Conservation (phyloP, 2,329 filamentous ascomycete genomes). For the Cladosporium phlei region DNA sequence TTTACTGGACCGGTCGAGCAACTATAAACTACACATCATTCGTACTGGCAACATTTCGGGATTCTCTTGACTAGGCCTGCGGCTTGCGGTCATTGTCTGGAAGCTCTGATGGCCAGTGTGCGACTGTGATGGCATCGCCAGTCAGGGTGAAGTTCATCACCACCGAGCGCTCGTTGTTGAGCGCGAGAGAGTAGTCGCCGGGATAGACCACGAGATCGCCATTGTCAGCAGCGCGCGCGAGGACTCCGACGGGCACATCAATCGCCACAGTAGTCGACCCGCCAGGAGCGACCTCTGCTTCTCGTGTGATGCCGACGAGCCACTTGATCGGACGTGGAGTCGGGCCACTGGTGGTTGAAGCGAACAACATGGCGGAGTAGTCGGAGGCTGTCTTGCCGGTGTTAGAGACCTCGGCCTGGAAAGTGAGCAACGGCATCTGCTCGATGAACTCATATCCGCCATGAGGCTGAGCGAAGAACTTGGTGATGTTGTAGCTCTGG, state of each 20-base stretch:
- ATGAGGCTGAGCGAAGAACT: constrained; percentile 30
- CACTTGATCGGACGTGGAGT: constrained; percentile 40
- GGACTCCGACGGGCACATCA: constrained; percentile 35
- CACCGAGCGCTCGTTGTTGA: constrained; percentile 38
- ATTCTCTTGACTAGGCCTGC: background rate
- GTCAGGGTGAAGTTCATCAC: constrained; percentile 28
- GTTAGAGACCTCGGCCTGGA: constrained; percentile 35
- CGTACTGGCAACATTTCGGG: background rate
- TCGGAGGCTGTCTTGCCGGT: constrained; percentile 35
- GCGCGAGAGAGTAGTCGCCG: constrained; percentile 37
- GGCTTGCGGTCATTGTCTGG: too few relatives aligned
- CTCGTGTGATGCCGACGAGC: constrained; percentile 30
- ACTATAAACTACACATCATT: background rate
- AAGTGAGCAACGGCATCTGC: constrained; percentile 35
- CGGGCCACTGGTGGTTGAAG: constrained; percentile 36
- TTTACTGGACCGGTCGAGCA: background rate
- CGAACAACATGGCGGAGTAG: constrained; percentile 40
- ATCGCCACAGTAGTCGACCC: constrained; percentile 25
- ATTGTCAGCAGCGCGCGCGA: constrained; percentile 35
- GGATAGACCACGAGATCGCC: constrained; percentile 40
- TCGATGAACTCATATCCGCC: constrained; percentile 25
- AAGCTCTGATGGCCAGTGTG: constrained; percentile 29
- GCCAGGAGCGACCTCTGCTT: constrained; percentile 17
- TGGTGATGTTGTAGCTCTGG: constrained; percentile 32
- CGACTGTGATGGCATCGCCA: constrained; percentile 41